A percentile compares a stretch with the other conserved stretches of the same genome.
Conservation (phyloP, 2,329 filamentous ascomycete genomes). For the Fusarium sp. region DNA sequence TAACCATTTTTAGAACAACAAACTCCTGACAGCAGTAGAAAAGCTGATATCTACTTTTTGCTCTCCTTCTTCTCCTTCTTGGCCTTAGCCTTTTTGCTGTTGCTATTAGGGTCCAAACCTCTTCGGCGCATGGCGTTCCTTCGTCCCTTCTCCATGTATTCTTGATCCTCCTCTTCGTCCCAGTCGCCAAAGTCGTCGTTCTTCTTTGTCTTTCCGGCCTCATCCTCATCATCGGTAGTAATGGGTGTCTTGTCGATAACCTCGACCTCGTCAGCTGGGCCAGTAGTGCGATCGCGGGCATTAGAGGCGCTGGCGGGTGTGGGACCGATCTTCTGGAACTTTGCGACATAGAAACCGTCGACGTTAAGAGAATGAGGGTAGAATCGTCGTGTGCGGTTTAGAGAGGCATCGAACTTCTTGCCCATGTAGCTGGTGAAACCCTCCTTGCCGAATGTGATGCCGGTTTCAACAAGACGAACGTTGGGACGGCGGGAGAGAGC, state of each 20-base stretch:
- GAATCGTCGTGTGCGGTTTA: slow-evolving; percentile 86
- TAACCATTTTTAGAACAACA: slow-evolving; percentile 34
- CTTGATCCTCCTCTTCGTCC: slow-evolving; percentile 77
- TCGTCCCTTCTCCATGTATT: slow-evolving; percentile 79
- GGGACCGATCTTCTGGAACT: slow-evolving; percentile 91
- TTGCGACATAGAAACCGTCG: slow-evolving; percentile 98
- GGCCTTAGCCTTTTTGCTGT: slow-evolving; percentile 49
- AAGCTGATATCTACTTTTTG: slow-evolving; percentile 40
- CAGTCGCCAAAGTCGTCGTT: slow-evolving; percentile 76
- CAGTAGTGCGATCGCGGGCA: slow-evolving; percentile 49
- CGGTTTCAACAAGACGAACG: slow-evolving; percentile 91
- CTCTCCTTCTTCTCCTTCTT: slow-evolving; percentile 47
- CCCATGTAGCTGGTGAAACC: slow-evolving; percentile 92
- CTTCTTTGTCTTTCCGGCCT: slow-evolving; percentile 51
- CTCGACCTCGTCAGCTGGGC: slow-evolving; percentile 53
- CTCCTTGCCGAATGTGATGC: slow-evolving; percentile 88
- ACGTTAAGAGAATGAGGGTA: slow-evolving; percentile 95
- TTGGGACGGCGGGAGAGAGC: slow-evolving; percentile 92
- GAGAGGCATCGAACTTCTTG: slow-evolving; percentile 88
- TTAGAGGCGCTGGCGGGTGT: slow-evolving; percentile 66
- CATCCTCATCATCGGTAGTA: slow-evolving; percentile 55
- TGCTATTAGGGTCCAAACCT: slow-evolving; percentile 76
- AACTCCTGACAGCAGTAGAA: slow-evolving; percentile 30
- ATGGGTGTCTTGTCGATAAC: slow-evolving; percentile 78
- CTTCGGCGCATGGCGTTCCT: slow-evolving; percentile 78